Conservation (phyloP, 345 rosid genomes). For the Gossypium turneri region DNA sequence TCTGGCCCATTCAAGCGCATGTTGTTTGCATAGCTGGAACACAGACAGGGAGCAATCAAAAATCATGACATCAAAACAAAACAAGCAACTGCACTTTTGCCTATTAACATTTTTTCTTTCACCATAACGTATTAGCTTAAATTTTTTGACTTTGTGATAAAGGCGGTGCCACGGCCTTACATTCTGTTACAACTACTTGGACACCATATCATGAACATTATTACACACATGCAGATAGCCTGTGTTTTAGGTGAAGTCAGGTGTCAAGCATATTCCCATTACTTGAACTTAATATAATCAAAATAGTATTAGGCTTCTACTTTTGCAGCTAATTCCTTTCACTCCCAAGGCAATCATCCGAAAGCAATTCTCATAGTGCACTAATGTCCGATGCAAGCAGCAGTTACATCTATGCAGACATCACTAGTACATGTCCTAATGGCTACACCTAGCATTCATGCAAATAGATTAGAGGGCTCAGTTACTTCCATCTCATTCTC, state of each 20-base stretch:
- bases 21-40: slow-evolving; percentile 52
- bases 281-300: background rate
- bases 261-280: background rate
- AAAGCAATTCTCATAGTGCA: background rate
- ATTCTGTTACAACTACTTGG: background rate
- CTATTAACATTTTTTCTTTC: background rate
- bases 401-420: background rate
- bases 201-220: background rate
- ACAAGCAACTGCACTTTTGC: background rate
- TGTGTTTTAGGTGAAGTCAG: background rate
- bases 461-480: background rate
- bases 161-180: background rate
- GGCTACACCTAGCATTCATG: background rate
- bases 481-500: background rate
- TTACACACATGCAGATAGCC: background rate
- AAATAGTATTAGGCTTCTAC: background rate
- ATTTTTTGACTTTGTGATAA: background rate
- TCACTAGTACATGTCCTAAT: background rate
- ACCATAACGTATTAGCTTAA: background rate
- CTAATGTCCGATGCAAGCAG: background rate
- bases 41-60: background rate
- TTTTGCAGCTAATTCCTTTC: background rate
- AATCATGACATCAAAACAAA: background rate
- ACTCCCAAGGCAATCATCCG: background rate
- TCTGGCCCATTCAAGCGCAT: slow-evolving; percentile 59